Base-by-base conservation (phyloP, 352 stramenopile genomes). In the Globisporangium spinosum region DNA sequence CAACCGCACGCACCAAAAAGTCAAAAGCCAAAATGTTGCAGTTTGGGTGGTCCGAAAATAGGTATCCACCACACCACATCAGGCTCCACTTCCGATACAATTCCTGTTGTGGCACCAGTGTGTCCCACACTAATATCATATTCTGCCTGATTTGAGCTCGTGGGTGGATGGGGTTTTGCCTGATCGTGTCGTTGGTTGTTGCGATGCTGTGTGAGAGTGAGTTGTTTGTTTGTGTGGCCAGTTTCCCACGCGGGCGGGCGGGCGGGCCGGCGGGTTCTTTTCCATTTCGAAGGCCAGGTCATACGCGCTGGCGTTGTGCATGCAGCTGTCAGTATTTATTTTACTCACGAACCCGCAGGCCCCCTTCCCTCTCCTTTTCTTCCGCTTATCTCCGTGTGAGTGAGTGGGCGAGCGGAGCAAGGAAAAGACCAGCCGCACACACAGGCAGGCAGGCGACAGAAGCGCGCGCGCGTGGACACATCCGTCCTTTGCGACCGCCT, bases 241-340 rank as follows among this genome's bases (percentile, higher is more conserved):
- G 60, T 65, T 65, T 68, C 47, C 23, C 45, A 17, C 45, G 25
- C 29, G 29, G 23, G 60, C 3, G 27, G 23, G 60, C 3, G 27
- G 27, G 27, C 29, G 29, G 29, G 29, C 29, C 29, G 3, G 25
- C 29, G 29, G 25, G 60, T 65, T 64, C 58, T 55, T 64, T 64
- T 64, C 58, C 58, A 56, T 64, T 58, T 65, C 29, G 60, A 58
- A 57, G 27, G 10, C n/a, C 10, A 17, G 10, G 29, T n/a, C 43
- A 51, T 10, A 51, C 43, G 15, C 1, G 6, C 17, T 22, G 8
- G 6, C 8, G 6, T 22, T 10, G 5, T 20, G 2, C 17, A 22
- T 54, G 35, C 20, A n/a, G 17, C 60, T 12, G 55, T 72, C 73
- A 79, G 73, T 79, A 79, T 75, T 75, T 79, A 77, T 69, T 78